Evolutionary conservation across 345 rosid species (phyloP), one percentile per base, ranked within the genome.

Genomic region (Brassica juncea): DNA sequence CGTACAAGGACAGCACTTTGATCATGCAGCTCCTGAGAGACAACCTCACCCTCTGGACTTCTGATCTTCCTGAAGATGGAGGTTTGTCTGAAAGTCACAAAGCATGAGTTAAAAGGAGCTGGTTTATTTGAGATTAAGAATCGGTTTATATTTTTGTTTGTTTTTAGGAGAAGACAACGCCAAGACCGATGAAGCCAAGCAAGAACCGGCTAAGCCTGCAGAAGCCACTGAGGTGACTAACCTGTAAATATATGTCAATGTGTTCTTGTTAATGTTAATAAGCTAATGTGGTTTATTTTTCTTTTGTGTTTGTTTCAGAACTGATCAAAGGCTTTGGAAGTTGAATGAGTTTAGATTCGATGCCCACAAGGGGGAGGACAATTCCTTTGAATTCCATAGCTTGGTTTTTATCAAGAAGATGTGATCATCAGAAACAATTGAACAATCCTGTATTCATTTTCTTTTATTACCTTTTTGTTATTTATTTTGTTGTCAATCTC

Each of bases 41-140:
- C 72, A 95, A 95, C 83, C 99, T 95, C 82, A 93, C 99, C 16
- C 93, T 95, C 62, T 95, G 98, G 99, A 95, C 99, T 78, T 91
- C 97, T 74, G 99, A 95, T 86, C 90, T 95, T 86, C 99, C 99
- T 72, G 98, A 95, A 86, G 98, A 95, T 84, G 97, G 97, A 89
- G 98, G 98, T 92, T 73, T 5, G 80, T 81, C 52, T 57, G 2
- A 64, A 69, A 42, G n/a, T 32, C 49, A 70, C 32, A 71, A 16
- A 58, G 57, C 57, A 52, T 52, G 3, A 16, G 12, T 10, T 0
- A 1, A 57, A 75, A 37, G 28, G n/a, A 23, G 15, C 8, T 44
- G 12, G 19, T 74, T 16, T n/a, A 7, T 30, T 52, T n/a, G 57
- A 49, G 19, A 52, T 52, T 52, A 52, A 52, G 21, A 34, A 1